Percentiles rank a stretch among this genome's conserved stretches.
Evolutionary conservation across 352 stramenopile genomes (phyloP).

Genomic region (Phytopythium vexans): DNA sequence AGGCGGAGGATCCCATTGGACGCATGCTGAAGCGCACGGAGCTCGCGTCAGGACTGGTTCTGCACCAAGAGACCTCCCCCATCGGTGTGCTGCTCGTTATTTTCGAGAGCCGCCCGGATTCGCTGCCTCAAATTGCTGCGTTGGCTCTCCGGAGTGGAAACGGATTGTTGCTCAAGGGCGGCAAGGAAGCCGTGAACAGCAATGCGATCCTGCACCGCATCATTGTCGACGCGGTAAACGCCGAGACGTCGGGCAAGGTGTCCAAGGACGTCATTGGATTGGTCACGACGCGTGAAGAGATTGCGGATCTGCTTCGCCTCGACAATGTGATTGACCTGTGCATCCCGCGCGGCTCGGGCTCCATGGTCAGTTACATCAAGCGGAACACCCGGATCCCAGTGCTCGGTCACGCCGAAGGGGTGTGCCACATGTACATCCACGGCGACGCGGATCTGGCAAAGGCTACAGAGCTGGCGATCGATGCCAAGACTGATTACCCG

Average conservation of each 20-base stretch:
- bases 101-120: conserved; percentile 98
- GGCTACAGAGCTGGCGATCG: conserved; percentile 90
- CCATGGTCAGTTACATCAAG: conserved; percentile 97
- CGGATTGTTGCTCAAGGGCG: conserved; percentile 96
- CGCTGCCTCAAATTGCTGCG: conserved; percentile 94
- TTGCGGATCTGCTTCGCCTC: conserved; percentile 90
- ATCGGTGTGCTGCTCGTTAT: conserved; percentile 98
- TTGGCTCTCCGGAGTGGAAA: conserved; percentile 96
- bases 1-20: conserved; percentile 71
- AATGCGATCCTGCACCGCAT: conserved; percentile 93
- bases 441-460: conserved; percentile 82
- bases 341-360: conserved; percentile 95
- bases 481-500: conserved; percentile 98
- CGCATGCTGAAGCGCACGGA: conserved; percentile 84
- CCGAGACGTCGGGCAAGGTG: conserved; percentile 84
- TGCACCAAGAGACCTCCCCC: conserved; percentile 93
- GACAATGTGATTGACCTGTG: conserved; percentile 98
- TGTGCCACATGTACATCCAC: conserved; percentile 99
- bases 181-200: conserved; percentile 92
- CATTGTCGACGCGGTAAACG: conserved; percentile 92
- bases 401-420: conserved; percentile 96
- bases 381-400: conserved; percentile 97
- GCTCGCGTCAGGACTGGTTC: conserved; percentile 87
- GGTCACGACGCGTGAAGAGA: conserved; percentile 93
- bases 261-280: conserved; percentile 93